phyloP scores from a whole-genome alignment of 2,329 filamentous ascomycete genomes.

The Fusarium foetens region DNA sequence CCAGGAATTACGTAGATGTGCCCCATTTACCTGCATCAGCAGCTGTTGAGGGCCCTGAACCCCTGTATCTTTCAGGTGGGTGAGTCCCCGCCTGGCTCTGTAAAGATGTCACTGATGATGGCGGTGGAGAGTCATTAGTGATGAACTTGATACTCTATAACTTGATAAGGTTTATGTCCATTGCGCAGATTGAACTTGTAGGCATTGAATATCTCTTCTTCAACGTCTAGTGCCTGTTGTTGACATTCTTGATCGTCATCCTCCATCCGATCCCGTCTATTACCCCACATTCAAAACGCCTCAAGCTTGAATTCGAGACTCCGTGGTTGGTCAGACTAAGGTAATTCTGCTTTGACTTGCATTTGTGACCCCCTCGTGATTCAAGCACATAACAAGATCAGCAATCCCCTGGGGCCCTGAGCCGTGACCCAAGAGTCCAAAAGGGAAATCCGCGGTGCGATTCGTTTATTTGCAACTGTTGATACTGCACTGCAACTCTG shows the following conservation, averaged over 20 bases:
- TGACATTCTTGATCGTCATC: slow-evolving; percentile 7
- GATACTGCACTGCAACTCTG: slow-evolving; percentile 1
- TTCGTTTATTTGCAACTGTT: not conserved
- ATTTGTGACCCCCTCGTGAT: slow-evolving; percentile 33
- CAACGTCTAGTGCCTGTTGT: not conserved
- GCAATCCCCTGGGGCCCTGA: not conserved
- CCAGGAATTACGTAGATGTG: slow-evolving; percentile 35
- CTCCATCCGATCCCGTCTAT: slow-evolving; percentile 9
- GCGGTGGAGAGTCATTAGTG: not conserved
- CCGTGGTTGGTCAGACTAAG: slow-evolving; percentile 32
- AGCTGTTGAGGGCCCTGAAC: slow-evolving; percentile 15
- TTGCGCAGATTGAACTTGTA: not conserved
- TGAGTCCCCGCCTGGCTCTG: slow-evolving; percentile 15
- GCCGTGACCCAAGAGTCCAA: not conserved
- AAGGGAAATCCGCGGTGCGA: not conserved
- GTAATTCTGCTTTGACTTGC: slow-evolving; percentile 20
- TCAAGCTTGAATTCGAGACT: slow-evolving; percentile 27
- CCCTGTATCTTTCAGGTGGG: slow-evolving; percentile 12
- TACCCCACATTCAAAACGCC: slow-evolving; percentile 28
- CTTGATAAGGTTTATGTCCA: not conserved
- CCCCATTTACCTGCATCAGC: slow-evolving; percentile 25
- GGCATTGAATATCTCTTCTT: not conserved
- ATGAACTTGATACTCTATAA: not conserved
- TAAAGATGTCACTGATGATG: not conserved
- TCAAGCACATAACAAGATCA: slow-evolving; percentile 9